Base-by-base conservation (phyloP, 2,329 filamentous ascomycete genomes). In the Triangularia setosa region DNA sequence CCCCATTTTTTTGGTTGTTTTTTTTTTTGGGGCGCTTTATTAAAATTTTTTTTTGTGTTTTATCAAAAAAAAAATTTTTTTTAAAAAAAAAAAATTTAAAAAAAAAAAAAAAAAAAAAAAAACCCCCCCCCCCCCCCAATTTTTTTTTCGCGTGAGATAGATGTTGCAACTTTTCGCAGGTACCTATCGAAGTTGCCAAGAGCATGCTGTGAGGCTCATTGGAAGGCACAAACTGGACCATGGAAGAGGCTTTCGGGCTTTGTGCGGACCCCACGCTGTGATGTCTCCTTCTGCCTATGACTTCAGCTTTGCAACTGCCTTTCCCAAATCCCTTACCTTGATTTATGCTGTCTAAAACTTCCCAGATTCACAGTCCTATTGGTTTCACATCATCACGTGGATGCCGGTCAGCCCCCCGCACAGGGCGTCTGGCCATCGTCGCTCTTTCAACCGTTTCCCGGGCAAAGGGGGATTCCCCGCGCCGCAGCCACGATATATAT, bases 401-500 rank as follows among this genome's bases (percentile, higher is more conserved):
- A 44, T 35, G 30, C 11, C 11, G 27, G 30, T 16, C 12, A 35
- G 30, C 30, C 1, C 4, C 30, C 30, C 30, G 9, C 30, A 11
- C 12, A 12, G 12, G 12, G 8, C 12, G 9, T 44, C 35, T 44
- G 14, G 35, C n/a, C 8, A 18, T 18, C 16, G 1, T 18, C 16
- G 35, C 35, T 18, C 35, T 44, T 11, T 44, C 35, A 16, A n/a
- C 35, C 35, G 4, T 18, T 64, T 62, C 62, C 64, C 64, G 52
- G 61, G 60, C 14, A 3, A n/a, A 23, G 58, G 58, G 58, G 58
- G 58, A 18, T 25, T 25, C 4, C 24, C 62, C 55, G 62, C 60
- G 65, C 65, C 65, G 62, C 62, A 60, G 65, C 62, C 65, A 58
- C 57, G n/a, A 60, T 53, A 53, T 48, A 60, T 53, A 53, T 48